Conservation (phyloP, 305 asterid genomes). For the Fraxinus greggii region DNA sequence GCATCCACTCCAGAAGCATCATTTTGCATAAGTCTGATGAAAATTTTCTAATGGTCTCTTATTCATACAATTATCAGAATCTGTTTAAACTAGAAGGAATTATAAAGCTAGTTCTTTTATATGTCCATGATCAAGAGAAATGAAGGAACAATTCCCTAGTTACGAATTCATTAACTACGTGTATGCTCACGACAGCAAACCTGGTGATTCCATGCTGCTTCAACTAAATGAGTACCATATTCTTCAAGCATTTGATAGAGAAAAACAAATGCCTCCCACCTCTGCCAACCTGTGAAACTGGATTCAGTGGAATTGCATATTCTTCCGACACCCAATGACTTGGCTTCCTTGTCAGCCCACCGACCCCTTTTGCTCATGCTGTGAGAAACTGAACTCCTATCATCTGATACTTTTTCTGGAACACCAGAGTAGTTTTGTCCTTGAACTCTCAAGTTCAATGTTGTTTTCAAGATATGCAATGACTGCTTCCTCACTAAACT, state of each 20-base stretch:
- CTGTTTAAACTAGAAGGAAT: not conserved
- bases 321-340: slow-evolving; percentile 79
- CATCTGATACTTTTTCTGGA: slow-evolving; percentile 41
- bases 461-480: slow-evolving; percentile 58
- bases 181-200: slow-evolving; percentile 34
- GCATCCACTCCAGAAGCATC: not conserved
- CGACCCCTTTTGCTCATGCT: slow-evolving; percentile 63
- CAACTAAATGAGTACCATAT: slow-evolving; percentile 96
- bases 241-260: slow-evolving; percentile 98
- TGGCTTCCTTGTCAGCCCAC: slow-evolving; percentile 93
- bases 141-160: not conserved
- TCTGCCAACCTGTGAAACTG: slow-evolving; percentile 43
- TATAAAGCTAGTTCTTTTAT: not conserved
- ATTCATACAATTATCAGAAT: slow-evolving; percentile 7
- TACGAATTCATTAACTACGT: not conserved
- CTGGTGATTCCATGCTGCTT: slow-evolving; percentile 98
- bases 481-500: slow-evolving; percentile 87
- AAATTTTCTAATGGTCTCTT: not conserved
- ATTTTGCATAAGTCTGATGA: slow-evolving; percentile 9
- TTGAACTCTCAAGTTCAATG: slow-evolving; percentile 52
- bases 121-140: slow-evolving; percentile 17
- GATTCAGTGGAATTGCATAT: slow-evolving; percentile 42
- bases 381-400: slow-evolving; percentile 37
- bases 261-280: slow-evolving; percentile 90
- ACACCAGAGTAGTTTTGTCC: slow-evolving; percentile 39